Evolutionary conservation across 2,329 filamentous ascomycete genomes (phyloP), one percentile per base, ranked within the genome.

Genomic region (Phialophora macrospora): DNA sequence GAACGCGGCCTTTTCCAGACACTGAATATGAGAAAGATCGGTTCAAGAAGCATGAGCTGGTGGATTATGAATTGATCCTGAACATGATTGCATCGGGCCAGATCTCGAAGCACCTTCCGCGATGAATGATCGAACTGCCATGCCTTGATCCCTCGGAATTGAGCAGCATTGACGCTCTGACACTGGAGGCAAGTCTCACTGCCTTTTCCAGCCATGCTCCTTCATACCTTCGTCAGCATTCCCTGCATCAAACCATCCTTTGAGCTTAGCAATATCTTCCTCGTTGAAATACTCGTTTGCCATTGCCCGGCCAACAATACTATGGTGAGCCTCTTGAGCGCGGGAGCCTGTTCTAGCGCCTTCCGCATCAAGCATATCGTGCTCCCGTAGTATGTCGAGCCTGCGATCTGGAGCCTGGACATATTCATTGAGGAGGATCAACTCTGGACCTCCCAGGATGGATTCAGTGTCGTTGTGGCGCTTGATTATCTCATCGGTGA

Each of bases 201-300:
- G 51, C 51, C 51, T 54, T 54, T 54, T 32, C 51, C 51, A 54
- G 51, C 51, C 51, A 54, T 54, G 51, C 51, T 54, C 51, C 26
- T 54, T 54, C 51, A 54, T 54, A 30, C 51, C 32, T 28, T 54
- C 51, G 14, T 54, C 51, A 32, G 51, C 51, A 54, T 30, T 32
- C 51, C 51, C 51, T 54, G 51, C 51, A 32, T 54, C 51, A 54
- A 54, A 54, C 51, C 51, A 54, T 54, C 51, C 26, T 54, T 54
- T 54, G 51, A 54, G 51, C 51, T 54, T 54, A n/a, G 51, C 51
- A 54, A 54, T 54, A 54, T 54, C 51, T 54, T 54, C 51, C 51
- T 54, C 51, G 51, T 32, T 54, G 51, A 54, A 54, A 54, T 54
- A 54, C 51, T 54, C 51, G 51, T 54, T 54, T 54, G 51, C 51